Evolutionary conservation across 352 stramenopile species (phyloP), one percentile per base, ranked within the genome.

Genomic region (Globisporangium heterothallicum): DNA sequence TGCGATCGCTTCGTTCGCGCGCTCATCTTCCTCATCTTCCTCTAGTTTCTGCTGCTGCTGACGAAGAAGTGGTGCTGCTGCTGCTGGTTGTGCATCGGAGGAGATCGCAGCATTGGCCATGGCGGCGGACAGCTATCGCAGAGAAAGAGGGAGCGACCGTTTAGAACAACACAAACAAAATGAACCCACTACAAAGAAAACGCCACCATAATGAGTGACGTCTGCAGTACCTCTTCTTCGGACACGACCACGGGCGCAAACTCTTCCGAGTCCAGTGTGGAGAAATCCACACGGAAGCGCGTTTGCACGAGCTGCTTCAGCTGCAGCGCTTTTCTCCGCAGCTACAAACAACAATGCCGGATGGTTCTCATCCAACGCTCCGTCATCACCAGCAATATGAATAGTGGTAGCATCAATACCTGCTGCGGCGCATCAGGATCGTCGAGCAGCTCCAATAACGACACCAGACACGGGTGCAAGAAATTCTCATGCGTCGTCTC

Each of bases 401-500:
- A 61, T 29, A 14, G 5, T 24, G 42, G 21, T 30, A 42, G 30
- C 16, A 19, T 26, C 22, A 16, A 9, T 24, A 84, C 73, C 64
- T 72, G 55, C n/a, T 50, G 41, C 9, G 63, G 61, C 16, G 55
- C 49, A n/a, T 72, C 65, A n/a, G 70, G 49, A 42, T 78, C 66
- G 29, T 75, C 64, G 12, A 86, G 46, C 18, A 90, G 63, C 61
- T 90, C 78, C 30, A 88, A 70, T 13, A 90, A 55, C 24, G 78
- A 90, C 43, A 66, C 21, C 6, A 90, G 56, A 45, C 70, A 83
- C 29, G 74, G 64, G 21, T 70, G 63, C n/a, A 90, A 47, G 41
- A 88, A 90, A 53, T 86, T 88, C 18, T 74, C 63, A 27, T 63
- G 68, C 29, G 77, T 81, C 24, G 61, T 56, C 24, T 82, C 74